Percentiles rank a stretch among this genome's conserved stretches.
Conservation (phyloP, 2,329 filamentous ascomycete genomes). For the Dactylonectria estremocensis region DNA sequence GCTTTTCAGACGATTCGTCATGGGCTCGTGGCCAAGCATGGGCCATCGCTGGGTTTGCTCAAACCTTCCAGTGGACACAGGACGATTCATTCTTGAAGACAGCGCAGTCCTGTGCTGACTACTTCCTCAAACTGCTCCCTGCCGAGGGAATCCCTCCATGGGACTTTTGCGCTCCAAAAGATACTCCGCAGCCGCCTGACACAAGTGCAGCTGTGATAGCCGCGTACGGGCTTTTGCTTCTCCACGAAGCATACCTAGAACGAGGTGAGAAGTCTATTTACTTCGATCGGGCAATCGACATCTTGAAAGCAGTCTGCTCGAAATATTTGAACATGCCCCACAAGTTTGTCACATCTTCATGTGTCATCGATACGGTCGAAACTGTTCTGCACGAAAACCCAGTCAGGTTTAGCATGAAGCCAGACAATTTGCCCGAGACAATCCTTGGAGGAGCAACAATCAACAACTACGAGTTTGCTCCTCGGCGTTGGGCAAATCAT, state of each 20-base stretch:
- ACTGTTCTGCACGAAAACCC: slow-evolving; percentile 2
- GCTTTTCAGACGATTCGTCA: slow-evolving; percentile 59
- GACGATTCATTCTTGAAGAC: slow-evolving; percentile 59
- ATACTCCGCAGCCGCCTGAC: slow-evolving; percentile 50
- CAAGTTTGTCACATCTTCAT: neutral
- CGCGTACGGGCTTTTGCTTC: slow-evolving; percentile 56
- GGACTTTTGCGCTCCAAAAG: slow-evolving; percentile 62
- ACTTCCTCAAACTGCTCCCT: slow-evolving; percentile 57
- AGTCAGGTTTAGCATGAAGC: neutral
- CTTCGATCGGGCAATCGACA: slow-evolving; percentile 15
- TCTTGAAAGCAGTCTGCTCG: slow-evolving; percentile 24
- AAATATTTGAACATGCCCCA: slow-evolving; percentile 39
- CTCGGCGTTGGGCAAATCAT: slow-evolving; percentile 61
- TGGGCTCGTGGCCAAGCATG: slow-evolving; percentile 67
- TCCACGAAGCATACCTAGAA: slow-evolving; percentile 48
- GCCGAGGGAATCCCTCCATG: slow-evolving; percentile 55
- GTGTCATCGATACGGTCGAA: slow-evolving; percentile 45
- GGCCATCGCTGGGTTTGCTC: slow-evolving; percentile 63
- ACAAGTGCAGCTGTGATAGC: slow-evolving; percentile 58
- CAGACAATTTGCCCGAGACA: slow-evolving; percentile 50
- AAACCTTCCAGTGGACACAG: slow-evolving; percentile 63
- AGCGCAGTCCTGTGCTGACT: slow-evolving; percentile 59
- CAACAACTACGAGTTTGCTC: slow-evolving; percentile 63
- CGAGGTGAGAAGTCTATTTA: slow-evolving; percentile 35
- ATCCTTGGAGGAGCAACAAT: slow-evolving; percentile 63